Conservation (phyloP, 495 filamentous ascomycete species). For the Lichenothelia convexa region DNA sequence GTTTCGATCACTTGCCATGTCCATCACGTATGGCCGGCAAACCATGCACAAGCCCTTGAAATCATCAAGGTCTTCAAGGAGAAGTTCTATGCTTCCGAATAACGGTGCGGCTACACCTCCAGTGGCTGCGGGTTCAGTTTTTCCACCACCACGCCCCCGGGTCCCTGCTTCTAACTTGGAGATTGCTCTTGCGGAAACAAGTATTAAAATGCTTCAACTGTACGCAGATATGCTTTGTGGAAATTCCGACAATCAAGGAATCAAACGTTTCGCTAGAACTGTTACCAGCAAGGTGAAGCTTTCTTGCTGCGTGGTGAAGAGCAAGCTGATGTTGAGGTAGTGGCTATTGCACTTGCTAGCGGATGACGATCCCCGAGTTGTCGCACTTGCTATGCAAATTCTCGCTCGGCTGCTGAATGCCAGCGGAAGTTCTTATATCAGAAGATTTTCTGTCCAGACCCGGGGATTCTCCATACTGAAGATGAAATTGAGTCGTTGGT, state of each 20-base stretch:
- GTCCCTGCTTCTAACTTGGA: neutral
- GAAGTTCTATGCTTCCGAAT: too few relatives aligned
- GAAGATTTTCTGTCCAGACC: slow-evolving; percentile 67
- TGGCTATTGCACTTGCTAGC: slow-evolving; percentile 91
- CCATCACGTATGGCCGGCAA: slow-evolving; percentile 83
- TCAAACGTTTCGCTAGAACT: slow-evolving; percentile 79
- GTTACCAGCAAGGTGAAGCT: slow-evolving; percentile 81
- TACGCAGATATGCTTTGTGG: slow-evolving; percentile 72
- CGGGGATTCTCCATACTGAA: slow-evolving; percentile 76
- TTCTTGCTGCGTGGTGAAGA: neutral
- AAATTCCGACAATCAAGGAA: slow-evolving; percentile 39
- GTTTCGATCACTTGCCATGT: slow-evolving; percentile 71
- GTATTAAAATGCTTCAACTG: slow-evolving; percentile 58
- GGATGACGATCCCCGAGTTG: slow-evolving; percentile 67
- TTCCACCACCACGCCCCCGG: neutral
- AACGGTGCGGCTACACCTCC: too few relatives aligned
- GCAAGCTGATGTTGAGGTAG: slow-evolving; percentile 25
- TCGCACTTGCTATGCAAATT: slow-evolving; percentile 67
- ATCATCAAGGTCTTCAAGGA: too few relatives aligned
- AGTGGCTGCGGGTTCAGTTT: too few relatives aligned
- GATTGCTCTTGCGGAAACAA: slow-evolving; percentile 32
- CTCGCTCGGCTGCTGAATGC: slow-evolving; percentile 67
- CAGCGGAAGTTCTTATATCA: slow-evolving; percentile 60
- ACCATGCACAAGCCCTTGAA: too few relatives aligned
- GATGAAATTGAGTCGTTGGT: slow-evolving; percentile 66